Conservation (phyloP, 2,329 filamentous ascomycete genomes). For the Didymella pomorum region DNA sequence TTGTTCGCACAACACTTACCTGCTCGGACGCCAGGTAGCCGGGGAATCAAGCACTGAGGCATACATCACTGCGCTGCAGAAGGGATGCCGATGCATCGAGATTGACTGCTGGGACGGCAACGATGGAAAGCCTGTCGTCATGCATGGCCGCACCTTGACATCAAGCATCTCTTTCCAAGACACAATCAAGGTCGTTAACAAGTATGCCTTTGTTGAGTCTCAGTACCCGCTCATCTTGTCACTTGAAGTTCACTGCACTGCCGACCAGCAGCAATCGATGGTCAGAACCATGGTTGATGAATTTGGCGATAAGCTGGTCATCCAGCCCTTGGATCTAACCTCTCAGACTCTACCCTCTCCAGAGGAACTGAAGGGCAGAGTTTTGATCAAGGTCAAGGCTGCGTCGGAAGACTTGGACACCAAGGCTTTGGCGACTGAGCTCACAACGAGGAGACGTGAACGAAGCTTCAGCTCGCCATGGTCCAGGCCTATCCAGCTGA, state of each 20-base stretch:
- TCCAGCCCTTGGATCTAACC: constrained; percentile 75
- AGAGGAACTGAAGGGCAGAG: constrained; percentile 80
- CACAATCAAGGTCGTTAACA: constrained; percentile 90
- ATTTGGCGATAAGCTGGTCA: constrained; percentile 81
- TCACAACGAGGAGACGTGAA: constrained; percentile 52
- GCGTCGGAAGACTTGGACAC: constrained; percentile 58
- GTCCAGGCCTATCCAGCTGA: constrained; percentile 67
- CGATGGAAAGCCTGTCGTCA: constrained; percentile 86
- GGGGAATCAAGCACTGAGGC: constrained; percentile 93
- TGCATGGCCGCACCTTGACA: constrained; percentile 89
- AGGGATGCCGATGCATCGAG: constrained; percentile 93
- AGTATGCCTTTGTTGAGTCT: constrained; percentile 90
- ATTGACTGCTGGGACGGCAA: constrained; percentile 98
- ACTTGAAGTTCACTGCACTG: constrained; percentile 91
- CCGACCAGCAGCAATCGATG: constrained; percentile 85
- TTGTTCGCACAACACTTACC: constrained; percentile 97
- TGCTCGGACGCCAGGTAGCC: constrained; percentile 87
- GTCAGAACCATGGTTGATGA: constrained; percentile 85
- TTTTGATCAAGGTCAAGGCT: constrained; percentile 95
- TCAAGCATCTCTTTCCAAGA: constrained; percentile 89
- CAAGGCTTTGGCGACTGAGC: constrained; percentile 47
- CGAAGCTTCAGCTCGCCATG: constrained; percentile 82
- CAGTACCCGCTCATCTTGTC: constrained; percentile 92
- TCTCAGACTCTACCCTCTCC: constrained; percentile 79
- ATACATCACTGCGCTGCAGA: constrained; percentile 87